Percentiles rank a stretch among this genome's conserved stretches.
phyloP scores from a whole-genome alignment of 2,329 filamentous ascomycete species.

The Coniochaeta sp. region DNA sequence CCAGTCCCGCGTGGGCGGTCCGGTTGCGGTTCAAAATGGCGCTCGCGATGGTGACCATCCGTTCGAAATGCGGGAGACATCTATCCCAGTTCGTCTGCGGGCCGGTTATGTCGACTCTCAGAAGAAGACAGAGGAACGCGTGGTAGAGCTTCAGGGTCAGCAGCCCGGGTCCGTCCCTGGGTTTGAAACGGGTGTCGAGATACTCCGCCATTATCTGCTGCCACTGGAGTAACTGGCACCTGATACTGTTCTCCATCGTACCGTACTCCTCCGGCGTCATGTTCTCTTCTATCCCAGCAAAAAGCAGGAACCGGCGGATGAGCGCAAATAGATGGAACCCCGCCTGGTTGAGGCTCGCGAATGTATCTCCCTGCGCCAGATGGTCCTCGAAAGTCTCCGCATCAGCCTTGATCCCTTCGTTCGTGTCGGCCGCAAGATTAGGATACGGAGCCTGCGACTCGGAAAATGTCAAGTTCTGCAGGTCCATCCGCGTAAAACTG shows the following conservation, averaged over 20 bases:
- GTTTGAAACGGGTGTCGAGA: not conserved
- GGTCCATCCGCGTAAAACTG: constrained; percentile 21
- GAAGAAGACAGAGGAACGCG: constrained; percentile 12
- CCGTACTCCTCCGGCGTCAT: not conserved
- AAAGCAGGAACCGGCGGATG: constrained; percentile 9
- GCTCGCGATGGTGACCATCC: constrained; percentile 13
- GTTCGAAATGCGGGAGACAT: constrained; percentile 20
- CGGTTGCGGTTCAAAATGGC: constrained; percentile 4
- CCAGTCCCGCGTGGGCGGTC: constrained; percentile 4
- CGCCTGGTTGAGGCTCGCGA: constrained; percentile 9
- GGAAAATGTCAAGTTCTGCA: constrained; percentile 26
- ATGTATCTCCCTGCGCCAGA: not conserved
- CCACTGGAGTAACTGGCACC: not conserved
- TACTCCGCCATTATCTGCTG: not conserved
- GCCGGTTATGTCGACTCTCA: constrained; percentile 13
- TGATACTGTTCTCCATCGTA: not conserved
- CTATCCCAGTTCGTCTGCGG: constrained; percentile 22
- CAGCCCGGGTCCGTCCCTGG: constrained; percentile 1
- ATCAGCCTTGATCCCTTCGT: constrained; percentile 3
- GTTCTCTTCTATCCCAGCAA: not conserved
- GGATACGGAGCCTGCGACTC: constrained; percentile 19
- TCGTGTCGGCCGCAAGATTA: constrained; percentile 14
- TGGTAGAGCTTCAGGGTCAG: constrained; percentile 20
- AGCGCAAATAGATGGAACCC: constrained; percentile 10
- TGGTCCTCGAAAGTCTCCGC: not conserved